A percentile compares a stretch with the other conserved stretches of the same genome.
phyloP scores from a whole-genome alignment of 2,329 filamentous ascomycete species.

The Paracorniculantispora psalliotae region DNA sequence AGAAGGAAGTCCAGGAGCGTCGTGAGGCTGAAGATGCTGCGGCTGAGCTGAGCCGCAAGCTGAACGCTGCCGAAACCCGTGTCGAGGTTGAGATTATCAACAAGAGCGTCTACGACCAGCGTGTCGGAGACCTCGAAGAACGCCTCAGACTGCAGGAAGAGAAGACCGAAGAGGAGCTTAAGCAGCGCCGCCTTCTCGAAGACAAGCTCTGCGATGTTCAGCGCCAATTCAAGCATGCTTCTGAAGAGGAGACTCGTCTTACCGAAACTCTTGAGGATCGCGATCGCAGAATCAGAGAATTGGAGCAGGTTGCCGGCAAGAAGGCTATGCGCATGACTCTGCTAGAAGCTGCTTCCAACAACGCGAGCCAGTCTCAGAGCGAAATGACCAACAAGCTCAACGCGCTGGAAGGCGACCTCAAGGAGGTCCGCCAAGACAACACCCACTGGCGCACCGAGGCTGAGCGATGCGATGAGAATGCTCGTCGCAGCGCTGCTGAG shows the following conservation, averaged over 20 bases:
- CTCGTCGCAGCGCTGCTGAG: conserved; percentile 45
- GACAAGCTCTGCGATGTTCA: conserved; percentile 70
- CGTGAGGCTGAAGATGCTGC: conserved; percentile 49
- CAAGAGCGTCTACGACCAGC: conserved; percentile 52
- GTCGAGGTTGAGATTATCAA: conserved; percentile 59
- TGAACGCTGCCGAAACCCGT: conserved; percentile 53
- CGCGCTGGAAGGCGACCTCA: conserved; percentile 49
- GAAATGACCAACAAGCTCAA: conserved; percentile 54
- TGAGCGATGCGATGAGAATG: conserved; percentile 51
- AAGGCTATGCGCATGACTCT: conserved; percentile 58
- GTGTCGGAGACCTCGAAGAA: conserved; percentile 64
- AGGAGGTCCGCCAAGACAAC: conserved; percentile 50
- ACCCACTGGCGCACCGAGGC: conserved; percentile 58
- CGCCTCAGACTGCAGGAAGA: conserved; percentile 60
- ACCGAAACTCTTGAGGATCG: conserved; percentile 63
- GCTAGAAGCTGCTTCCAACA: conserved; percentile 62
- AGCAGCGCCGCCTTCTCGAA: conserved; percentile 60
- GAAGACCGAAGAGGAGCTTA: conserved; percentile 59
- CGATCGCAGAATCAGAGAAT: conserved; percentile 58
- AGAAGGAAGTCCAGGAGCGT: conserved; percentile 44
- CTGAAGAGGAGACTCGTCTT: conserved; percentile 68
- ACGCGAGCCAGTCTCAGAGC: conserved; percentile 46
- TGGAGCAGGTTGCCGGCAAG: conserved; percentile 53
- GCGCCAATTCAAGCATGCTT: conserved; percentile 60
- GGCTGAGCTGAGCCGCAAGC: conserved; percentile 48